These are phyloP conservation scores for Tolypocladium tundrense DNA, from an alignment of 2,329 filamentous ascomycete genomes.

Conservation along the genomic window DNA sequence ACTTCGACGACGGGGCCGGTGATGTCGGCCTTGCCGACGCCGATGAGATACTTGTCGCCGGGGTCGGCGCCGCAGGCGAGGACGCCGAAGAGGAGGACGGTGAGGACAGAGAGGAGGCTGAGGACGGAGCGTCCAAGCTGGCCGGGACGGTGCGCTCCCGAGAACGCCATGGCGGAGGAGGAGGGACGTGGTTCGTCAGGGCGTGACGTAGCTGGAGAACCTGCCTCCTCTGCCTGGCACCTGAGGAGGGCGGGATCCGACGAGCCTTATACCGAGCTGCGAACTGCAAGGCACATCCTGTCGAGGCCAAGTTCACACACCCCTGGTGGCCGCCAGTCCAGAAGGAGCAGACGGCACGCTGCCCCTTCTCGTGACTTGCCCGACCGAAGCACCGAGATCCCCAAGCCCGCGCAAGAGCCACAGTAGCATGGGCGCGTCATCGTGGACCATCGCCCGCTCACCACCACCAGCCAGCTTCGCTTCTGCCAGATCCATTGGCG, in stretches of 20 bases:
- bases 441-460: background rate
- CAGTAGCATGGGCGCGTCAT: background rate
- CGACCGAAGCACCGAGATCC: background rate
- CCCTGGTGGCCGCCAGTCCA: background rate
- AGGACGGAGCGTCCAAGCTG: constrained; percentile 2
- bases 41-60: constrained; percentile 36
- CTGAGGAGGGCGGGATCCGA: background rate
- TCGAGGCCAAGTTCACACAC: background rate
- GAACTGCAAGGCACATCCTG: background rate
- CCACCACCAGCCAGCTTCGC: background rate
- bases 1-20: constrained; percentile 77
- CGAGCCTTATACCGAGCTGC: background rate
- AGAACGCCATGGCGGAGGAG: constrained; percentile 3
- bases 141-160: background rate
- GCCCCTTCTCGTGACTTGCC: background rate
- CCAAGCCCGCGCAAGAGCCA: background rate
- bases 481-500: background rate
- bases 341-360: background rate
- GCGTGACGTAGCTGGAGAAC: background rate
- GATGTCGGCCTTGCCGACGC: constrained; percentile 48
- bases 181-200: background rate
- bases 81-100: constrained; percentile 5
- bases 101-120: constrained; percentile 3
- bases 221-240: background rate
- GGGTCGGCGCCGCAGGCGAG: background rate